A percentile compares a stretch with the other conserved stretches of the same genome.
Evolutionary conservation across 2,329 filamentous ascomycete species (phyloP).

Genomic region (Phialemonium atrogriseum): DNA sequence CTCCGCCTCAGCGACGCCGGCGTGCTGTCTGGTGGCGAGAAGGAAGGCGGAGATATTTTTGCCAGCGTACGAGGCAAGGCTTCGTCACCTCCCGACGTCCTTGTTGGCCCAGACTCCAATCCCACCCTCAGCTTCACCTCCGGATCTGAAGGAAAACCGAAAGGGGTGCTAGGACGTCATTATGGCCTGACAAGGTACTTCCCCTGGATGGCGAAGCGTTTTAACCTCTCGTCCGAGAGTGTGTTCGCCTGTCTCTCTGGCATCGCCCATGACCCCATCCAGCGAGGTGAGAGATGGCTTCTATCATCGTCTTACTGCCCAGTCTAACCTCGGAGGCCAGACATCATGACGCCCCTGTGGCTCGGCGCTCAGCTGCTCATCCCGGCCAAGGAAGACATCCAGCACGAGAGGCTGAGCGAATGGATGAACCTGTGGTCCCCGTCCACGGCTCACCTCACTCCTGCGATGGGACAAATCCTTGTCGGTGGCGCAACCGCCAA

Average conservation of each 20-base stretch:
- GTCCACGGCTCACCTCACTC: slow-evolving; percentile 82
- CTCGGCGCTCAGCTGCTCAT: slow-evolving; percentile 72
- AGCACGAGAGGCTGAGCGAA: slow-evolving; percentile 75
- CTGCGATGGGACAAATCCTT: slow-evolving; percentile 92
- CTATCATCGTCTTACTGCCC: background rate
- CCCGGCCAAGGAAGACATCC: slow-evolving; percentile 74
- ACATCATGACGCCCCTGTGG: slow-evolving; percentile 89
- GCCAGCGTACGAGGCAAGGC: slow-evolving; percentile 40
- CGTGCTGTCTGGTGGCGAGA: slow-evolving; percentile 57
- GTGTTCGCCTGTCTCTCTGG: slow-evolving; percentile 78
- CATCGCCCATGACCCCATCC: slow-evolving; percentile 69
- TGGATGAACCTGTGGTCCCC: slow-evolving; percentile 74
- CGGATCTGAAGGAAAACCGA: slow-evolving; percentile 61
- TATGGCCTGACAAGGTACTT: slow-evolving; percentile 83
- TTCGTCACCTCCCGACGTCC: slow-evolving; percentile 54
- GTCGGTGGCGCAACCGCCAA: slow-evolving; percentile 73
- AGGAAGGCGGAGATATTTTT: slow-evolving; percentile 61
- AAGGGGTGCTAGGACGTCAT: slow-evolving; percentile 82
- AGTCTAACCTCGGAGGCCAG: no score
- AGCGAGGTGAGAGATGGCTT: no score
- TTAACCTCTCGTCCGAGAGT: slow-evolving; percentile 63
- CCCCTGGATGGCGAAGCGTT: slow-evolving; percentile 84
- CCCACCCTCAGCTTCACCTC: slow-evolving; percentile 66
- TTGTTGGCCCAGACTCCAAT: slow-evolving; percentile 79
- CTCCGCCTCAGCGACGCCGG: slow-evolving; percentile 67